These are phyloP conservation scores for Moniliophthora roreri DNA, from an alignment of 1,284 basidiomycete species.

Conservation along the genomic window DNA sequence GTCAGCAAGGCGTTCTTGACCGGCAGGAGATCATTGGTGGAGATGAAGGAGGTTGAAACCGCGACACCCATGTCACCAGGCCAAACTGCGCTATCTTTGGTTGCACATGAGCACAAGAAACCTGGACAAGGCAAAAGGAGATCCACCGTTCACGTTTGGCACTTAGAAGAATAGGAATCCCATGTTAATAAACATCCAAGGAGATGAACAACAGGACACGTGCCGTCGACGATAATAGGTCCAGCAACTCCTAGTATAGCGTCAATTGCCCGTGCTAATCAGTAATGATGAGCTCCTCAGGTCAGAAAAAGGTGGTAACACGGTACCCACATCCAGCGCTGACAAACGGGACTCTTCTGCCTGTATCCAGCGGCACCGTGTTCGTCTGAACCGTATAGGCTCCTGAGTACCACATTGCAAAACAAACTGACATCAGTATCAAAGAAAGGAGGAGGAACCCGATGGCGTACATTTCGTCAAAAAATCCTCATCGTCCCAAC, in stretches of 20 bases:
- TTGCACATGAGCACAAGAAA: neutral
- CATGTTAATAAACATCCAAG: neutral
- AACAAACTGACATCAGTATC: slow-evolving; percentile 7
- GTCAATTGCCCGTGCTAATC: slow-evolving; percentile 55
- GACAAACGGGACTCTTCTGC: slow-evolving; percentile 49
- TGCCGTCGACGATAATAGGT: slow-evolving; percentile 61
- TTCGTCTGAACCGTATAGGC: slow-evolving; percentile 65
- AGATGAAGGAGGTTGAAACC: slow-evolving; percentile 59
- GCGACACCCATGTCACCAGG: slow-evolving; percentile 67
- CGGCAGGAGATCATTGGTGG: slow-evolving; percentile 55
- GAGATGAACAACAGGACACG: slow-evolving; percentile 19
- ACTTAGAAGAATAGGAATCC: slow-evolving; percentile 2
- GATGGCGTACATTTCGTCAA: slow-evolving; percentile 44
- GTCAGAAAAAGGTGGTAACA: neutral
- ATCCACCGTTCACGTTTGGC: slow-evolving; percentile 57
- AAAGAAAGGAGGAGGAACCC: neutral
- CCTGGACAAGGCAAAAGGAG: too few relatives aligned
- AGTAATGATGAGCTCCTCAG: neutral
- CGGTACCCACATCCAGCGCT: slow-evolving; percentile 24
- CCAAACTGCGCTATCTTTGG: slow-evolving; percentile 55
- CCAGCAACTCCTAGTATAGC: slow-evolving; percentile 55
- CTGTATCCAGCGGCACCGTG: slow-evolving; percentile 51
- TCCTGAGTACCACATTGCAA: slow-evolving; percentile 56
- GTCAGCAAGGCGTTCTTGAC: slow-evolving; percentile 57
- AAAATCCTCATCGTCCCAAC: slow-evolving; percentile 46